A percentile compares a stretch with the other conserved stretches of the same genome.
Evolutionary conservation across 805 yeast genomes (phyloP).

Genomic region (Metschnikowia vanudenii): DNA sequence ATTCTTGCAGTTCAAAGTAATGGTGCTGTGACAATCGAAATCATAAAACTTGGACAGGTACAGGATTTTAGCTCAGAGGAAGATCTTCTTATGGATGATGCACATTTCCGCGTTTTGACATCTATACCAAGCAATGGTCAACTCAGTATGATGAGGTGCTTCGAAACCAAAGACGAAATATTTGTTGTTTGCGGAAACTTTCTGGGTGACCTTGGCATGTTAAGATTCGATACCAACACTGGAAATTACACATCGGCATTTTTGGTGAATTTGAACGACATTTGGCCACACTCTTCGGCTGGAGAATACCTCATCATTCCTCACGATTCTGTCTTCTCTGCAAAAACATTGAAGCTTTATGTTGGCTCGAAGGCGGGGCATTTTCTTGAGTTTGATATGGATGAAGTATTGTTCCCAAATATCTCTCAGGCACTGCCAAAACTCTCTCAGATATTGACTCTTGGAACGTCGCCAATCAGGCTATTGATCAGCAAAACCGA

Average conservation of each 20-base stretch:
- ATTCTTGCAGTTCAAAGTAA: slow-evolving; percentile 1
- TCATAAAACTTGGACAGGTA: background rate
- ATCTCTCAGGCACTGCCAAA: slow-evolving; percentile 12
- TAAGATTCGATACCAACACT: background rate
- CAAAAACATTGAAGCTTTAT: slow-evolving; percentile 10
- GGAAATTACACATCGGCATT: background rate
- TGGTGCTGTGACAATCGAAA: slow-evolving; percentile 2
- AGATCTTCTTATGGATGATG: background rate
- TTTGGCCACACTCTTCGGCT: background rate
- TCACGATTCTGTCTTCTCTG: slow-evolving; percentile 8
- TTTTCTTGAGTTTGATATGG: slow-evolving; percentile 20
- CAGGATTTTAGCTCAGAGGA: background rate
- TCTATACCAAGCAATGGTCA: slow-evolving; percentile 1
- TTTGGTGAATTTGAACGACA: background rate
- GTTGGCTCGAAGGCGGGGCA: slow-evolving; percentile 38
- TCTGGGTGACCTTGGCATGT: slow-evolving; percentile 1
- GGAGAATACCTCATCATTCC: slow-evolving; percentile 4
- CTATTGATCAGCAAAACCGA: slow-evolving; percentile 19
- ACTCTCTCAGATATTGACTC: slow-evolving; percentile 20
- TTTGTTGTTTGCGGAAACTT: slow-evolving; percentile 7
- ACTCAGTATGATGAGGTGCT: slow-evolving; percentile 7
- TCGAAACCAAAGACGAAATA: background rate
- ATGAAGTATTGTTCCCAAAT: slow-evolving; percentile 1
- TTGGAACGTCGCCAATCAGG: slow-evolving; percentile 30
- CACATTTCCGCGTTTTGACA: background rate